Conservation (phyloP, 176 grass and related monocot genomes). For the Eleusine indica region DNA sequence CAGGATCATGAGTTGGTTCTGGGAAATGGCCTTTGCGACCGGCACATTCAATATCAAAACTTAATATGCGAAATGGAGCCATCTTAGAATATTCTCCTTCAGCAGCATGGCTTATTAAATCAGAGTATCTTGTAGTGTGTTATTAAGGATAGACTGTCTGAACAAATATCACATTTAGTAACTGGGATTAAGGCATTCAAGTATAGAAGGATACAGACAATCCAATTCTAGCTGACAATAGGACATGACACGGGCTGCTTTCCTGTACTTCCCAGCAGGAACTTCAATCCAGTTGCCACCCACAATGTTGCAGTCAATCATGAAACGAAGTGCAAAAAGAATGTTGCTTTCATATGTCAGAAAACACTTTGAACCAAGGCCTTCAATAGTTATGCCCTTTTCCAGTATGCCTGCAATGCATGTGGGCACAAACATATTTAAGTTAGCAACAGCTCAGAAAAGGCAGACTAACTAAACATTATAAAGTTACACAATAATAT, state of each 20-base stretch:
- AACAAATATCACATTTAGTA: constrained; percentile 18
- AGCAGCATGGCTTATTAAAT: constrained; percentile 80
- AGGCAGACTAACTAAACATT: neutral
- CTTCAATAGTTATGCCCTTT: constrained; percentile 84
- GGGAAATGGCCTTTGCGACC: constrained; percentile 97
- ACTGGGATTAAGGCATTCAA: constrained; percentile 28
- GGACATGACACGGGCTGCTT: constrained; percentile 67
- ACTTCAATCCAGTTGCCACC: constrained; percentile 98
- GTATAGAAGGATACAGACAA: constrained; percentile 80
- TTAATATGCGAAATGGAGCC: constrained; percentile 92
- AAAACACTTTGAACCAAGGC: constrained; percentile 81
- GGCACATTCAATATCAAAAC: constrained; percentile 99
- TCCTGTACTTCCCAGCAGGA: constrained; percentile 84
- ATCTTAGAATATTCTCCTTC: constrained; percentile 94
- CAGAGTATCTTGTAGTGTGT: constrained; percentile 61
- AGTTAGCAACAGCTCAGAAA: constrained; percentile 9
- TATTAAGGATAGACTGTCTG: constrained; percentile 46
- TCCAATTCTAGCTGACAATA: constrained; percentile 88
- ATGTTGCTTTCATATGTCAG: constrained; percentile 97
- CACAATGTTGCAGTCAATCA: constrained; percentile 93
- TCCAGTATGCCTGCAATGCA: constrained; percentile 76
- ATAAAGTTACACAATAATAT: constrained; percentile 20
- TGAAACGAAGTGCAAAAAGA: constrained; percentile 96
- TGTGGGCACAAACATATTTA: constrained; percentile 1
- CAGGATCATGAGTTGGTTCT: constrained; percentile 96